Base-by-base conservation (phyloP, 1,284 basidiomycete species). In the Puccinia triticina region DNA sequence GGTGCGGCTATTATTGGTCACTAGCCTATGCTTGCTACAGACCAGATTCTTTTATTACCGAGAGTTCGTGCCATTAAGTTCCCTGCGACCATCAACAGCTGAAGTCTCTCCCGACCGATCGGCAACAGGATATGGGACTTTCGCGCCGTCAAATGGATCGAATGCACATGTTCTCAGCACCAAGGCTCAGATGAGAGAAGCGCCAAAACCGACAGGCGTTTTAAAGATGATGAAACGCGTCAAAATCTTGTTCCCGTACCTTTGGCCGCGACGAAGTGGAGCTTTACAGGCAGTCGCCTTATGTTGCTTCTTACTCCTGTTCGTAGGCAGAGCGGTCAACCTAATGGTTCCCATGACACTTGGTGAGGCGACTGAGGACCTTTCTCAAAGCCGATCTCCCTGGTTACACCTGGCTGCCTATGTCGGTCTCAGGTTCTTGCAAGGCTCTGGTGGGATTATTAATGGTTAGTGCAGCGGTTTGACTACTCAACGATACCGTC, bases 251-350 rank as follows among this genome's bases (percentile, higher is more conserved):
- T 88, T 90, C 37, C 94, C 93, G 4, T 93, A 93, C 88, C 90
- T 95, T 14, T 95, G 93, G 93, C 94, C 94, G 8, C 89, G 89
- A 77, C 91, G 91, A 85, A 91, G 89, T 84, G 85, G 87, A 69
- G 88, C 88, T 74, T 89, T 95, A 8, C 93, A 94, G 87, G 85
- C 91, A 50, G 87, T 93, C 55, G 93, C 93, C n/a, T 90, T 92
- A 86, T 84, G 89, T 88, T 94, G 94, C 86, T 88, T 93, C 53
- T 48, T 91, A 34, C 88, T 95, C 69, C 89, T 96, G 50, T 84
- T 92, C 32, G 84, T 93, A 46, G 93, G 92, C n/a, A 92, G 94
- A 23, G 86, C 92, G 53, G 90, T 96, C 84, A 95, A 93, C 85
- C 87, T 92, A 53, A 88, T 91, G 11, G 88, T 93, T 69, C 95